Evolutionary conservation across 2,329 filamentous ascomycete genomes (phyloP).

Genomic region (Xylariaceae sp.): DNA sequence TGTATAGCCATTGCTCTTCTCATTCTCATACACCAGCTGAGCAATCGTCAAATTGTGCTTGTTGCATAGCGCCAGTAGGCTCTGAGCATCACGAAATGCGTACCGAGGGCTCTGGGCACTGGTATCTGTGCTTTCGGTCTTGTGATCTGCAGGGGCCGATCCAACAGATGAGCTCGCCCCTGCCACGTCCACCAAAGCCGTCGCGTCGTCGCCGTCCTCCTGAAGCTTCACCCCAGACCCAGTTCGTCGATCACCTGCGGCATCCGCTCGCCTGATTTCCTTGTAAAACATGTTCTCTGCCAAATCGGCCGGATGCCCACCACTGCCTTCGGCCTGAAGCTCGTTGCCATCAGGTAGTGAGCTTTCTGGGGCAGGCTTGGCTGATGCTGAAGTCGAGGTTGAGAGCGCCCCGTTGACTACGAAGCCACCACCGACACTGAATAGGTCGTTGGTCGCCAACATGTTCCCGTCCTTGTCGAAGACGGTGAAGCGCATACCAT

Average conservation of each 20-base stretch:
- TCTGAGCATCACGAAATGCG: conserved; percentile 42
- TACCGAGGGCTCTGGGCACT: conserved; percentile 36
- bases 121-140: conserved; percentile 5
- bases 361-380: conserved; percentile 8
- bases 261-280: conserved; percentile 42
- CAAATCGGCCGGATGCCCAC: conserved; percentile 40
- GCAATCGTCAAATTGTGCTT: conserved; percentile 49
- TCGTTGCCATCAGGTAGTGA: conserved; percentile 15
- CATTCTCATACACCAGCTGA: conserved; percentile 48
- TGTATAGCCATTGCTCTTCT: conserved; percentile 46
- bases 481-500: conserved; percentile 48
- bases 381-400: conserved; percentile 28
- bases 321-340: conserved; percentile 16
- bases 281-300: conserved; percentile 51
- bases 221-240: conserved; percentile 38
- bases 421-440: conserved; percentile 49
- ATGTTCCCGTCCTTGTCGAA: conserved; percentile 43
- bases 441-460: conserved; percentile 45
- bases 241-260: conserved; percentile 39
- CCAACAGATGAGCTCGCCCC: conserved; percentile 5
- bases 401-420: conserved; percentile 48
- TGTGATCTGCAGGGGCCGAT: conserved; percentile 10
- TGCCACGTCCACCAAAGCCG: conserved; percentile 8
- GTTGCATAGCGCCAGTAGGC: conserved; percentile 41
- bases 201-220: conserved; percentile 19